phyloP scores from a whole-genome alignment of 176 grass and related monocot genomes.

The Thinopyrum elongatum region DNA sequence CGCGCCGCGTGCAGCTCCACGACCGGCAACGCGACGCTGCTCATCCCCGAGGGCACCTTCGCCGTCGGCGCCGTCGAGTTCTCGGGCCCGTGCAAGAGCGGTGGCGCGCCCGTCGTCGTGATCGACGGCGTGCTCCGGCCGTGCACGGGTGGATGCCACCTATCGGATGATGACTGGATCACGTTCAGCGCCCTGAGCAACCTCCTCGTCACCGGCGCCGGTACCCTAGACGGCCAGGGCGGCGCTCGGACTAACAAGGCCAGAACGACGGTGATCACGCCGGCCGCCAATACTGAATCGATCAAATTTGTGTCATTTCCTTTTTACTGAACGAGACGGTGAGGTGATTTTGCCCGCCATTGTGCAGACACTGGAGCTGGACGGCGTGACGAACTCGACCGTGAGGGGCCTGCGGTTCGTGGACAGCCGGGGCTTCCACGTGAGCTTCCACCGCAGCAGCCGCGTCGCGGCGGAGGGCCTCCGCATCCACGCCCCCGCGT shows the following conservation, averaged over 20 bases:
- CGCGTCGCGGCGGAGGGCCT: background rate
- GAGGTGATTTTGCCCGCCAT: background rate
- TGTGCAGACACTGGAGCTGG: constrained; percentile 19
- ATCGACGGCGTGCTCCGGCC: constrained; percentile 38
- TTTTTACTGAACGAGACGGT: background rate
- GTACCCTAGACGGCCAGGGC: constrained; percentile 41
- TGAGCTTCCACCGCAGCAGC: constrained; percentile 37
- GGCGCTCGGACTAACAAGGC: background rate
- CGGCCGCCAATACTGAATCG: background rate
- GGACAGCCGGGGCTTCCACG: constrained; percentile 53
- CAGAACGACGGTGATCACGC: constrained; percentile 11
- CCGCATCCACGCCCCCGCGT: constrained; percentile 33
- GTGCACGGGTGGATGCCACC: background rate
- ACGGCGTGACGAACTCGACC: constrained; percentile 23
- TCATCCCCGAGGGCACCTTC: constrained; percentile 48
- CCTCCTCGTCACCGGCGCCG: constrained; percentile 44
- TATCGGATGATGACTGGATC: constrained; percentile 38
- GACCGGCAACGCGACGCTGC: constrained; percentile 22
- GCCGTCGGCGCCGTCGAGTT: constrained; percentile 29
- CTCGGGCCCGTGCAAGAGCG: constrained; percentile 26
- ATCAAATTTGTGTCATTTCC: background rate
- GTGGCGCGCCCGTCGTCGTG: background rate
- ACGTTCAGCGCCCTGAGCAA: constrained; percentile 31
- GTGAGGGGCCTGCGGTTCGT: constrained; percentile 19
- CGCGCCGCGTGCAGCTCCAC: constrained; percentile 33